Base-by-base conservation (phyloP, 495 filamentous ascomycete species). In the Cercophora scortea region DNA sequence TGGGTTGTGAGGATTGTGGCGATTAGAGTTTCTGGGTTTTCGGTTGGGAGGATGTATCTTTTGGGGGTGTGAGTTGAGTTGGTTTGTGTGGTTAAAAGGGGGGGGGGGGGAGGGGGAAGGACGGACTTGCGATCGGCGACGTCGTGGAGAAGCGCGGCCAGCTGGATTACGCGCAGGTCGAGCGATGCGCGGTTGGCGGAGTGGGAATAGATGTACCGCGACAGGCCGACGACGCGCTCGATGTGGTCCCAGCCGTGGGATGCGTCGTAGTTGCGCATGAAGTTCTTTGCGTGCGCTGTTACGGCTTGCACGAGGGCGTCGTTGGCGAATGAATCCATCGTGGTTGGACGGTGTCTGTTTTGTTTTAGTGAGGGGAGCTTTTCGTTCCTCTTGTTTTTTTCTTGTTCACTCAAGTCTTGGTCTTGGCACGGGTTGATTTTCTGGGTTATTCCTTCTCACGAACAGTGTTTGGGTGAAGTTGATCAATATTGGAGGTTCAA, bases 201-300 rank as follows among this genome's bases (percentile, higher is more conserved):
- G 33, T 83, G 68, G 51, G 86, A 76, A 42, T 77, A 74, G 45
- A 76, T 71, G 62, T 68, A 53, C 46, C 81, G 77, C n/a, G 89
- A 79, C 8, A 95, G 79, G 12, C 77, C 68, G 7, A 87, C 70
- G 33, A 97, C 92, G 39, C 93, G 85, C 50, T 83, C 66, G 52
- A 96, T 86, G 66, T 97, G 92, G 39, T 74, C 66, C 70, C 83
- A 90, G 72, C 94, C 86, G 72, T 96, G 93, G 6, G 88, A 92
- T 17, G 81, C 79, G 69, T 96, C 93, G 69, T 88, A 88, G 43
- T 76, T 69, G 39, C 80, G 71, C 90, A 96, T 96, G 76, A 86
- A 90, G 10, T 70, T 59, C 54, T 77, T 70, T 25, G 88, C 82
- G 61, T 84, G 86, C 46, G 64, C 57, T 18, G 72, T 76, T 54